Percentiles rank a stretch among this genome's conserved stretches.
Conservation (phyloP, 2,329 filamentous ascomycete genomes). For the Microthyrium microscopicum region DNA sequence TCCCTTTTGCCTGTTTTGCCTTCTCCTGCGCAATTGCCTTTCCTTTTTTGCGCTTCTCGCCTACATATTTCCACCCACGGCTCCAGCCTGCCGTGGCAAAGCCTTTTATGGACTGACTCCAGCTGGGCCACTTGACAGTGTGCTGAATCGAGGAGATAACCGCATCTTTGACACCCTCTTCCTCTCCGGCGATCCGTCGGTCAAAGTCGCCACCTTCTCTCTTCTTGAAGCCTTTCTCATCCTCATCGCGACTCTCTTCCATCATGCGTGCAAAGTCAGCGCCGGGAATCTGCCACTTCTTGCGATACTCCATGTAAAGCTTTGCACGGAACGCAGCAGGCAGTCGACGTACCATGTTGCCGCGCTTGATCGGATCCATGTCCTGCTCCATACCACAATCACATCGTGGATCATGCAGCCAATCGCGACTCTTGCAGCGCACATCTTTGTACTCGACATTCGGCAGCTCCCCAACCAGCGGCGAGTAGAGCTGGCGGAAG, state of each 20-base stretch:
- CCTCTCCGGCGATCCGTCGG: conserved; percentile 60
- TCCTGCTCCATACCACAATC: conserved; percentile 66
- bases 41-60: conserved; percentile 50
- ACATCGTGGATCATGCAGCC: conserved; percentile 39
- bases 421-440: conserved; percentile 24
- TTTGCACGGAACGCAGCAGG: conserved; percentile 75
- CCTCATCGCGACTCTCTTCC: conserved; percentile 54
- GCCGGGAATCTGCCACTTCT: conserved; percentile 71
- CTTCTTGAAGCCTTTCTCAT: conserved; percentile 47
- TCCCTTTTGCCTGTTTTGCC: background rate
- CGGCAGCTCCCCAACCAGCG: conserved; percentile 74
- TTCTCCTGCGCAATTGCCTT: conserved; percentile 9
- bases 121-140: conserved; percentile 86
- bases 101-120: conserved; percentile 73
- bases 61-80: conserved; percentile 57
- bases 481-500: conserved; percentile 81
- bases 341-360: conserved; percentile 89
- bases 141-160: conserved; percentile 65
- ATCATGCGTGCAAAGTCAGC: conserved; percentile 77
- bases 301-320: conserved; percentile 88
- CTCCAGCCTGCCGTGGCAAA: conserved; percentile 58
- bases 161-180: conserved; percentile 48
- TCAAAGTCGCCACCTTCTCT: conserved; percentile 76
- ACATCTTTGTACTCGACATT: conserved; percentile 55
- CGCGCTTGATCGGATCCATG: conserved; percentile 78